These are phyloP conservation scores for Brassica carinata DNA, from an alignment of 345 rosid species.

Conservation along the genomic window DNA sequence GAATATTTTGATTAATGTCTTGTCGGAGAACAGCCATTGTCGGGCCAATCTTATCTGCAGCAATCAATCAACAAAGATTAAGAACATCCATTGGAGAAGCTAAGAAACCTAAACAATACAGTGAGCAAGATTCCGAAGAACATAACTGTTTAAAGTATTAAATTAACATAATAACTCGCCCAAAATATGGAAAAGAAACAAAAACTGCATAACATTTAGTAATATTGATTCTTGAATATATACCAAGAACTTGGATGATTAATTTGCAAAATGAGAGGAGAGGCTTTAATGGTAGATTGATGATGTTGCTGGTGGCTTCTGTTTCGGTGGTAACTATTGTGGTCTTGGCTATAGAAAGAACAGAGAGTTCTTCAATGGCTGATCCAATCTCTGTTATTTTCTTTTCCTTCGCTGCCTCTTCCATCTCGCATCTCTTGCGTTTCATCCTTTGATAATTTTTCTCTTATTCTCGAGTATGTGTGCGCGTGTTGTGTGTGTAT, in stretches of 20 bases:
- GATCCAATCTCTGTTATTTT: constrained; percentile 69
- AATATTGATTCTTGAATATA: neutral
- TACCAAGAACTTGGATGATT: constrained; percentile 86
- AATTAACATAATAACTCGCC: neutral
- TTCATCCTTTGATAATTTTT: constrained; percentile 48
- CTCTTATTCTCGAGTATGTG: constrained; percentile 15
- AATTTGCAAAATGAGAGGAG: constrained; percentile 64
- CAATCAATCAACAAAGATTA: constrained; percentile 36
- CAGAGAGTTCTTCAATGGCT: constrained; percentile 79
- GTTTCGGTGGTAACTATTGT: constrained; percentile 43
- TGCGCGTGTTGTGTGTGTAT: constrained; percentile 4
- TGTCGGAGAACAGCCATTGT: constrained; percentile 92
- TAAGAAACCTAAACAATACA: constrained; percentile 4
- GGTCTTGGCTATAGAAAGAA: constrained; percentile 38
- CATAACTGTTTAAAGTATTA: neutral
- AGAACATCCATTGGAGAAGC: constrained; percentile 30
- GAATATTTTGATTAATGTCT: constrained; percentile 77
- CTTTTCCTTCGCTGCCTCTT: constrained; percentile 42
- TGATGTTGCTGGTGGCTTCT: constrained; percentile 36
- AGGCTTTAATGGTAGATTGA: constrained; percentile 59
- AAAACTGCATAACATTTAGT: neutral
- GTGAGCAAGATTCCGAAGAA: neutral
- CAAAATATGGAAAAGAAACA: neutral
- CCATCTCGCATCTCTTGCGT: constrained; percentile 67
- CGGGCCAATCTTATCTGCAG: constrained; percentile 97